Conservation (phyloP, 306 rosid genomes). For the Neltuma alba region DNA sequence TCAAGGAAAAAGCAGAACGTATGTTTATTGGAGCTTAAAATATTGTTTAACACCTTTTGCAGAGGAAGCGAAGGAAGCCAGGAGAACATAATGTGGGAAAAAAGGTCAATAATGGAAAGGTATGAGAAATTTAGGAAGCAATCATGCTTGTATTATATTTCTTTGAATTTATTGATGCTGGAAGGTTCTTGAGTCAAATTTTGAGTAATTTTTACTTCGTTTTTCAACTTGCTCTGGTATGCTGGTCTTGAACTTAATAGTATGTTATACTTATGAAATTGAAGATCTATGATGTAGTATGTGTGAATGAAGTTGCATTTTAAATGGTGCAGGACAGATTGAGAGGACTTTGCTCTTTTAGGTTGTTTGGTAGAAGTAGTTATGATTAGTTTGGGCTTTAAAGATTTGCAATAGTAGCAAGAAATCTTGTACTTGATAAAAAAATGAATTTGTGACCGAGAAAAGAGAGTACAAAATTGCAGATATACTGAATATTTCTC, state of each 20-base stretch:
- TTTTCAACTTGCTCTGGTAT: conserved; percentile 25
- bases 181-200: conserved; percentile 9
- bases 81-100: conserved; percentile 74
- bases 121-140: conserved; percentile 44
- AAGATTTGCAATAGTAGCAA: neutral
- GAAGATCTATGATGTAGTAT: conserved; percentile 4
- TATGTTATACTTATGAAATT: conserved; percentile 5
- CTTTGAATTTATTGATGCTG: conserved; percentile 25
- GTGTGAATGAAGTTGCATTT: neutral
- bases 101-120: conserved; percentile 82
- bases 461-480: neutral
- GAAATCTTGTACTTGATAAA: neutral
- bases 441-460: neutral
- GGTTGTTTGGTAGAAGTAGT: conserved; percentile 6
- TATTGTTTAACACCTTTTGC: conserved; percentile 42
- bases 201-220: conserved; percentile 16
- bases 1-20: neutral
- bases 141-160: conserved; percentile 8
- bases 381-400: neutral
- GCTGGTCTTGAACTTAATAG: conserved; percentile 10
- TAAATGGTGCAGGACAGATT: conserved; percentile 3
- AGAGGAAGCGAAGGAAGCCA: conserved; percentile 96
- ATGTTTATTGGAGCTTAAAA: conserved; percentile 39
- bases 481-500: neutral
- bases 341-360: conserved; percentile 4